A percentile compares a stretch with the other conserved stretches of the same genome.
These are phyloP conservation scores for Eimeria praecox DNA, from an alignment of 169 alveolate genomes.

Conservation along the genomic window DNA sequence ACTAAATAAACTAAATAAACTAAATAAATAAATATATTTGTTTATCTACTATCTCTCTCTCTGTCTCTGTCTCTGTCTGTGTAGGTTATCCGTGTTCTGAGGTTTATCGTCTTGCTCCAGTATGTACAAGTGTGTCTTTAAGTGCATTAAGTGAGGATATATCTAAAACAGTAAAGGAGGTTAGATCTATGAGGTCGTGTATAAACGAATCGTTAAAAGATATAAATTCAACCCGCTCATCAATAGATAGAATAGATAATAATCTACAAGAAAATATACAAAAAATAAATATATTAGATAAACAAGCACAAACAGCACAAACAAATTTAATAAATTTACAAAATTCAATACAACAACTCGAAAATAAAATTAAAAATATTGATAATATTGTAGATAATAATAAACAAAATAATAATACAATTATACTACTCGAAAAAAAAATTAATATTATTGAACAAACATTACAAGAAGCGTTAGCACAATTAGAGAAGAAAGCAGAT, in stretches of 20 bases:
- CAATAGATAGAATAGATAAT: background rate
- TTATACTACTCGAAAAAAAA: conserved; percentile 16
- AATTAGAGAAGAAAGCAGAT: conserved; percentile 69
- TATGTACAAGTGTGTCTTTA: conserved; percentile 78
- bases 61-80: no score
- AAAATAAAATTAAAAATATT: background rate
- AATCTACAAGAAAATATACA: background rate
- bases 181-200: background rate
- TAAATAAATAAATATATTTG: no score
- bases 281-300: background rate
- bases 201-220: background rate
- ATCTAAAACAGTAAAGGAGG: background rate
- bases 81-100: conserved; percentile 77
- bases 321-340: background rate
- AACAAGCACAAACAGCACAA: background rate
- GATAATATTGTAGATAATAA: conserved; percentile 3
- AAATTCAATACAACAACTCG: background rate
- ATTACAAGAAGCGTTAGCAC: conserved; percentile 30
- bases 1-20: no score
- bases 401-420: background rate
- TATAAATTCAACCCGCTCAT: no score
- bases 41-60: no score
- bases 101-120: conserved; percentile 78
- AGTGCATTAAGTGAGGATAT: conserved; percentile 51
- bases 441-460: conserved; percentile 33